These are phyloP conservation scores for Fraxinus sp. DNA, from an alignment of 305 asterid species.

Conservation along the genomic window DNA sequence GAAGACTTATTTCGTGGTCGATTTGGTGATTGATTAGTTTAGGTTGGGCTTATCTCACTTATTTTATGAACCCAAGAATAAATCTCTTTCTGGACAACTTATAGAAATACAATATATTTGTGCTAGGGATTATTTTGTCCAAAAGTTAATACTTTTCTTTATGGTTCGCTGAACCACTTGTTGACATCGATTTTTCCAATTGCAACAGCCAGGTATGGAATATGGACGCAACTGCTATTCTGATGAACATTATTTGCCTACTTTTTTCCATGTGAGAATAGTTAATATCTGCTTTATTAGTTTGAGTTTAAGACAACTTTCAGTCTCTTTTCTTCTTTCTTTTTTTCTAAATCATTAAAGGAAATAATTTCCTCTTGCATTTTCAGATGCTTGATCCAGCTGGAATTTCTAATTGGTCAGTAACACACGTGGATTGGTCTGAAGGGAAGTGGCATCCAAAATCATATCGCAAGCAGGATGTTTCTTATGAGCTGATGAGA, in stretches of 20 bases:
- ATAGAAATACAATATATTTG: not conserved
- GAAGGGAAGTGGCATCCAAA: constrained; percentile 63
- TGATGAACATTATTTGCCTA: constrained; percentile 73
- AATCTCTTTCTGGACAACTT: not conserved
- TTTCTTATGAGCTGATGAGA: constrained; percentile 37
- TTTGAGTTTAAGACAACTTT: constrained; percentile 11
- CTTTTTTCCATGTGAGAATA: constrained; percentile 66
- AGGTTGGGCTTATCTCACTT: not conserved
- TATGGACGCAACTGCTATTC: constrained; percentile 63
- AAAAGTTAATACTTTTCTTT: not conserved
- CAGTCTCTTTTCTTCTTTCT: not conserved
- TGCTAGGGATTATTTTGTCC: not conserved
- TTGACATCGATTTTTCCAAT: constrained; percentile 31
- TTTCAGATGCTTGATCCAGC: constrained; percentile 44
- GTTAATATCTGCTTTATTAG: not conserved
- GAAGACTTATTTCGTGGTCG: not conserved
- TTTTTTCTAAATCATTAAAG: not conserved
- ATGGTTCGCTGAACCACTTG: constrained; percentile 7
- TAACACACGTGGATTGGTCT: constrained; percentile 65
- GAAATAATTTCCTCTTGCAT: not conserved
- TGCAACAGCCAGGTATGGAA: constrained; percentile 78
- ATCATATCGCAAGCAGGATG: constrained; percentile 41
- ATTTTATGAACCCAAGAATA: not conserved
- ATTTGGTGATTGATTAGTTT: not conserved
- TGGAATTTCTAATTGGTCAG: constrained; percentile 54